Percentiles rank a stretch among this genome's conserved stretches.
Conservation (phyloP, 176 grass and related monocot genomes). For the Oryza punctata region DNA sequence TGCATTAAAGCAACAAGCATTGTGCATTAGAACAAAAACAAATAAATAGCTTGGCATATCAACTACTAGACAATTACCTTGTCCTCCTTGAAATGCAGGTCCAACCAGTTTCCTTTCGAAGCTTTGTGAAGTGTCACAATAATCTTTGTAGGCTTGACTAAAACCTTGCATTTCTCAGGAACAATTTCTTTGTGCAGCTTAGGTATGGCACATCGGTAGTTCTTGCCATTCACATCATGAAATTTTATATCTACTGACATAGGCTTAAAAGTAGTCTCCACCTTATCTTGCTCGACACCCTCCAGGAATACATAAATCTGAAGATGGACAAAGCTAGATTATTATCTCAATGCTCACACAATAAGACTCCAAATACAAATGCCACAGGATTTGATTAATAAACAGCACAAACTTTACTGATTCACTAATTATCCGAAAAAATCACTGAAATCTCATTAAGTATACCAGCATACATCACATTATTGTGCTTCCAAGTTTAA, state of each 20-base stretch:
- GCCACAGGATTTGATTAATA: neutral
- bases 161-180: conserved; percentile 78
- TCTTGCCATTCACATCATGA: conserved; percentile 82
- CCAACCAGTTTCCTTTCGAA: conserved; percentile 84
- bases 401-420: neutral
- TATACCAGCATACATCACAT: neutral
- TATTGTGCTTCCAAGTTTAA: neutral
- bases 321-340: conserved; percentile 23
- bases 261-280: conserved; percentile 61
- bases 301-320: conserved; percentile 79
- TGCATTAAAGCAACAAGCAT: neutral
- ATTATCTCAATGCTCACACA: neutral
- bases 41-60: neutral
- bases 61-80: conserved; percentile 51
- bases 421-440: neutral
- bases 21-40: neutral
- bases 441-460: neutral
- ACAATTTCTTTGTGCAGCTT: conserved; percentile 90
- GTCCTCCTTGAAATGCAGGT: conserved; percentile 81
- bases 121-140: conserved; percentile 68
- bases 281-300: conserved; percentile 68
- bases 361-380: neutral
- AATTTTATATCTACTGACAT: conserved; percentile 79
- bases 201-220: conserved; percentile 75
- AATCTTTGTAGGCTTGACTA: conserved; percentile 83